Evolutionary conservation across 2,329 filamentous ascomycete species (phyloP).

Genomic region (Coleophoma crateriformis): DNA sequence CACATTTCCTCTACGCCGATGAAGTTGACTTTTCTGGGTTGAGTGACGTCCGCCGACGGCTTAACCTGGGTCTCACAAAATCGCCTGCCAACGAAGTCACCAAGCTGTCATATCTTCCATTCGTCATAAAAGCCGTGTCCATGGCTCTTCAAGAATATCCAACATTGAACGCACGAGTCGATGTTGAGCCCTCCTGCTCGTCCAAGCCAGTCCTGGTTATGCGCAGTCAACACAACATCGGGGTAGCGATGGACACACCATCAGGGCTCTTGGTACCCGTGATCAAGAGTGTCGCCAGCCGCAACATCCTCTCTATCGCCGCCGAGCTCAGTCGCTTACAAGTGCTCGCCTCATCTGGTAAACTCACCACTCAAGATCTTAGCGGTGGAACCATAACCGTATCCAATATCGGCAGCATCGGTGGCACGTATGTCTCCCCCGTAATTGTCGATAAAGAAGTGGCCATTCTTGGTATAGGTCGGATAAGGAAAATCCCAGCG

Average conservation of each 20-base stretch:
- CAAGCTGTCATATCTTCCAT: constrained; percentile 86
- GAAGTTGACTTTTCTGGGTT: constrained; percentile 79
- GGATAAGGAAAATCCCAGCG: constrained; percentile 73
- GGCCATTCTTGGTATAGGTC: constrained; percentile 84
- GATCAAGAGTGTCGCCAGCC: constrained; percentile 73
- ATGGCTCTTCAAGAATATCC: constrained; percentile 77
- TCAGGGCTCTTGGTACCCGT: constrained; percentile 86
- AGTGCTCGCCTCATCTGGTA: constrained; percentile 65
- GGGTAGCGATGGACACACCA: constrained; percentile 92
- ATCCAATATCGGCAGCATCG: constrained; percentile 93
- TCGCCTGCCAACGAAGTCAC: constrained; percentile 34
- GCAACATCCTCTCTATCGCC: constrained; percentile 74
- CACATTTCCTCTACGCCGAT: constrained; percentile 93
- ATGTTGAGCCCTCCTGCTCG: constrained; percentile 42
- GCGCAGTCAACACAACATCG: constrained; percentile 87
- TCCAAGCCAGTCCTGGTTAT: constrained; percentile 70
- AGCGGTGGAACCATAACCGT: constrained; percentile 88
- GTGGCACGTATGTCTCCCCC: constrained; percentile 85
- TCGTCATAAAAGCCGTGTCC: constrained; percentile 93
- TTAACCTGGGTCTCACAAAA: constrained; percentile 59
- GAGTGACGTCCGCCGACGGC: constrained; percentile 62
- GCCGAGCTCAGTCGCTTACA: constrained; percentile 71
- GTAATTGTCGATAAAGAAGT: constrained; percentile 90
- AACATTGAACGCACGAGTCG: constrained; percentile 80
- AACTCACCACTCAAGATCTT: constrained; percentile 70